A percentile compares a stretch with the other conserved stretches of the same genome.
Evolutionary conservation across 441 rosid genomes (phyloP).

Genomic region (Croton setiger): DNA sequence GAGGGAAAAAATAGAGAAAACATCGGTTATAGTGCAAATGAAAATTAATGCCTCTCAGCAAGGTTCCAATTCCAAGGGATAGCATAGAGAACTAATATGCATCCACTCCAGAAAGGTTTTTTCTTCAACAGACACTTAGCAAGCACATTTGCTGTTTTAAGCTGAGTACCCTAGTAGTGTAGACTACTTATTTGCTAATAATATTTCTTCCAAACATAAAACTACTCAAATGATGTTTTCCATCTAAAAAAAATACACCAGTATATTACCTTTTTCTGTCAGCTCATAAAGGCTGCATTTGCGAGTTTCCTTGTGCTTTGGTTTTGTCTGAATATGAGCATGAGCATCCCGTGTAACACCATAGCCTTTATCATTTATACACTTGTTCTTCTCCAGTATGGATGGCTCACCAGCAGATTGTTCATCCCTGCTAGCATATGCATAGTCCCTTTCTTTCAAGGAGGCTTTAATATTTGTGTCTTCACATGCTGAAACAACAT

Average conservation of each 20-base stretch:
- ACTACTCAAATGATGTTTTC: not conserved
- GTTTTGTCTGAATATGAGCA: slow-evolving; percentile 22
- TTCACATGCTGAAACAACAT: slow-evolving; percentile 14
- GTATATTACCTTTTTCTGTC: slow-evolving; percentile 37
- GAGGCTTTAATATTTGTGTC: slow-evolving; percentile 19
- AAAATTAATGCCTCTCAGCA: not conserved
- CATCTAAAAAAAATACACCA: not conserved
- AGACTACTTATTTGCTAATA: not conserved
- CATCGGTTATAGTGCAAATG: not conserved
- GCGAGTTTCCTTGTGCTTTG: slow-evolving; percentile 36
- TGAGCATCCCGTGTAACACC: slow-evolving; percentile 1
- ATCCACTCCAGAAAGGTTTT: not conserved
- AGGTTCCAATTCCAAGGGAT: not conserved
- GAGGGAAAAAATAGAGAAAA: not conserved
- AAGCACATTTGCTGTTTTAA: not conserved
- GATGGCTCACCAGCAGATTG: slow-evolving; percentile 23
- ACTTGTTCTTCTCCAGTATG: slow-evolving; percentile 21
- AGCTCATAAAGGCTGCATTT: slow-evolving; percentile 50
- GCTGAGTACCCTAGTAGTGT: not conserved
- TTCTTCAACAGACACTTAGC: not conserved
- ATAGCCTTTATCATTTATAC: slow-evolving; percentile 13
- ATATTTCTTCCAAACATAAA: not conserved
- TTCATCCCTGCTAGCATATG: slow-evolving; percentile 12
- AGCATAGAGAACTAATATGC: not conserved
- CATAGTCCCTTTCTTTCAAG: slow-evolving; percentile 19